Evolutionary conservation across 1,284 basidiomycete species (phyloP).

Genomic region (Pascua sp.): DNA sequence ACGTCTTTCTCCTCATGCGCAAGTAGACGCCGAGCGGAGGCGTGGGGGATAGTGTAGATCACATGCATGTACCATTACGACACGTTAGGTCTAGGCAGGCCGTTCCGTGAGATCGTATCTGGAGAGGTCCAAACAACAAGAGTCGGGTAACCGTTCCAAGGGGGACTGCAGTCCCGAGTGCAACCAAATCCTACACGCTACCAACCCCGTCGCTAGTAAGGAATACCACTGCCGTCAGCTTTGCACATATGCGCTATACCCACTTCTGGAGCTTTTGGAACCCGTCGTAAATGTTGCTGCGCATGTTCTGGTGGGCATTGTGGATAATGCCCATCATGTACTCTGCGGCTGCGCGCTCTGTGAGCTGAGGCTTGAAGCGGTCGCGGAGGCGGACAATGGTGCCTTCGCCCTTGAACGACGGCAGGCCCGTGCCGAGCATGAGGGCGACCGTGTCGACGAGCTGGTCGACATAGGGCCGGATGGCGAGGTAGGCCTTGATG

Average conservation of each 20-base stretch:
- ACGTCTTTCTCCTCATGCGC: constrained; percentile 84
- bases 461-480: constrained; percentile 84
- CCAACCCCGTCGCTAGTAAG: constrained; percentile 17
- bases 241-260: constrained; percentile 4
- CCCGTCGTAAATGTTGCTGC: constrained; percentile 89
- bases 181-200: too few species aligned
- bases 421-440: constrained; percentile 92
- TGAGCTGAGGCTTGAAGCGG: constrained; percentile 77
- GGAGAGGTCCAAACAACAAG: too few species aligned
- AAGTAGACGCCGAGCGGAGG: constrained; percentile 52
- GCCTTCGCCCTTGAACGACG: constrained; percentile 91
- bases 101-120: too few species aligned
- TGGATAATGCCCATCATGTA: constrained; percentile 83
- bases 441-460: constrained; percentile 82
- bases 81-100: not conserved
- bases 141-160: too few species aligned
- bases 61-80: constrained; percentile 20
- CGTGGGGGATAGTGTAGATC: constrained; percentile 3
- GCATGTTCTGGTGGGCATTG: constrained; percentile 91
- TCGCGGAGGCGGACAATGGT: constrained; percentile 85
- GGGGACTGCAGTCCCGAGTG: too few species aligned
- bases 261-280: constrained; percentile 54
- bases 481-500: constrained; percentile 92
- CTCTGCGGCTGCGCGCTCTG: constrained; percentile 86
- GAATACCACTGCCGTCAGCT: constrained; percentile 29